Evolutionary conservation across 768 basidiomycete species (phyloP).

Genomic region (Phanerochaete carnosa): DNA sequence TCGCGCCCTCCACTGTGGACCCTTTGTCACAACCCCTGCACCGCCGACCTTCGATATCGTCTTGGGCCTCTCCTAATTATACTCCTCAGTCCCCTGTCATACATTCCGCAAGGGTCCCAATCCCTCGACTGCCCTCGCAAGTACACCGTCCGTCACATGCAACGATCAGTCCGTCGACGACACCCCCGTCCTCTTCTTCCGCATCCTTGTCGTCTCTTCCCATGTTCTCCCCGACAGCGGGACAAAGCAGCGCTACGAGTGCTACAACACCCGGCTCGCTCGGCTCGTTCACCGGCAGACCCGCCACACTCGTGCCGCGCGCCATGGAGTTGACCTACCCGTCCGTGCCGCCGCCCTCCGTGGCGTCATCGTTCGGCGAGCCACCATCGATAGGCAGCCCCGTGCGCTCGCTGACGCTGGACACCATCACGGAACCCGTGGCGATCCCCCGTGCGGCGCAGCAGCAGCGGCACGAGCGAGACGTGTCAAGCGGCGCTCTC

Average conservation of each 20-base stretch:
- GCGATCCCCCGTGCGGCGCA: conserved; percentile 41
- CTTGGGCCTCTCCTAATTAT: conserved; percentile 37
- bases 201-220: conserved; percentile 68
- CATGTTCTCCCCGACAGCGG: conserved; percentile 51
- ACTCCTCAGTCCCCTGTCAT: conserved; percentile 22
- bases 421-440: conserved; percentile 4
- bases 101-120: conserved; percentile 56
- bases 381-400: conserved; percentile 29
- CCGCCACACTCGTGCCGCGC: conserved; percentile 13
- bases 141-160: conserved; percentile 49
- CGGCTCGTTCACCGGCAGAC: conserved; percentile 28
- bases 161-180: conserved; percentile 45
- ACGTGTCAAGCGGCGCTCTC: conserved; percentile 6
- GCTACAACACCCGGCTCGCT: conserved; percentile 64
- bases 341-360: conserved; percentile 71
- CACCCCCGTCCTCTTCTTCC: conserved; percentile 63
- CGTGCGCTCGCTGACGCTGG: background rate
- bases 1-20: conserved; percentile 49
- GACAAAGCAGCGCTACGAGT: conserved; percentile 43
- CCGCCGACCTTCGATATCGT: conserved; percentile 51
- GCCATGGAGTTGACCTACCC: conserved; percentile 62
- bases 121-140: conserved; percentile 68
- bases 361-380: conserved; percentile 46
- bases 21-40: conserved; percentile 73
- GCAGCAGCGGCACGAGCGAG: conserved; percentile 37